Conservation (phyloP, 2,329 filamentous ascomycete genomes). For the Alternaria brassicicola region DNA sequence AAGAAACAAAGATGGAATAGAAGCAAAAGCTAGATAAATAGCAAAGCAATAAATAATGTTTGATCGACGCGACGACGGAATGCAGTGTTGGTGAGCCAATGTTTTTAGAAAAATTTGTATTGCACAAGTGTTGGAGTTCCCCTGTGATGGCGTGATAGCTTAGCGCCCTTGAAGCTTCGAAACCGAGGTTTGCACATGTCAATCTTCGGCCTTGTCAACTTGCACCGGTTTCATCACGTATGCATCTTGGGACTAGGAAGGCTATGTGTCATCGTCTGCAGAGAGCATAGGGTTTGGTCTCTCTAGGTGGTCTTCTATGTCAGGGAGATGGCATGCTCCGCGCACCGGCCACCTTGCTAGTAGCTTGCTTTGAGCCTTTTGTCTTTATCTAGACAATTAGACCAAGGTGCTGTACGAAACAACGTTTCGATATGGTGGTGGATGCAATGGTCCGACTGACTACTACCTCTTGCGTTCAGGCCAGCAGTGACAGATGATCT, state of each 20-base stretch:
- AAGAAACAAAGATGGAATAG: slow-evolving; percentile 5
- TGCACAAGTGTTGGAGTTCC: not conserved
- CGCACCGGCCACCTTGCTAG: not conserved
- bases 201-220: not conserved
- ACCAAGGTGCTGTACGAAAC: not conserved
- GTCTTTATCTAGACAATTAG: not conserved
- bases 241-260: too few species aligned
- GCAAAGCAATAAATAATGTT: not conserved
- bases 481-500: not conserved
- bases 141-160: slow-evolving; percentile 6
- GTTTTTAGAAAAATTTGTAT: not conserved
- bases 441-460: not conserved
- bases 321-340: not conserved
- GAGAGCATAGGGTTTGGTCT: not conserved
- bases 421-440: not conserved
- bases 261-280: not conserved
- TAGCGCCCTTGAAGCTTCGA: not conserved
- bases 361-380: not conserved
- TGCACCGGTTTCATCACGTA: not conserved
- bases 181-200: not conserved
- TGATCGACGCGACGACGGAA: not conserved
- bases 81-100: not conserved
- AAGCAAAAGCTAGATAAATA: not conserved
- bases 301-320: not conserved
- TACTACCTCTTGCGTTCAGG: not conserved